Evolutionary conservation across 371 early-diverging fungal species (phyloP).

Genomic region (Mucor saturninus): DNA sequence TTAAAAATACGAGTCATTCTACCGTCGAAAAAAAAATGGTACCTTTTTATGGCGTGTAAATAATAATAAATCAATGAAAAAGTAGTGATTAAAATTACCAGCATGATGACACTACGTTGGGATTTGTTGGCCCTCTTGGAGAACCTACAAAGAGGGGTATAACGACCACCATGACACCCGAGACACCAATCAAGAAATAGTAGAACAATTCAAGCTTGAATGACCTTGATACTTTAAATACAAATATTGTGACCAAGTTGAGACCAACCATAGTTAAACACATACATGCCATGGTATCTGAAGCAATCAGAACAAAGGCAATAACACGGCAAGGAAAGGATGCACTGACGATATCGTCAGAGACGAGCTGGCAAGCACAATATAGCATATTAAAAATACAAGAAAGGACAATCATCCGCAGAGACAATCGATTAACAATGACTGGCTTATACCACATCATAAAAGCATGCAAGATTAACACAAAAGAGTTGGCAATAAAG

Average conservation of each 20-base stretch:
- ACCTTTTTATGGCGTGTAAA: conserved; percentile 22
- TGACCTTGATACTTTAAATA: conserved; percentile 28
- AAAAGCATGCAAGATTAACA: conserved; percentile 23
- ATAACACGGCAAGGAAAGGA: conserved; percentile 21
- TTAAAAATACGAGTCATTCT: conserved; percentile 27
- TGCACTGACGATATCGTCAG: conserved; percentile 12
- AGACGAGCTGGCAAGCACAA: conserved; percentile 19
- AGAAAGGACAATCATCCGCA: conserved; percentile 39
- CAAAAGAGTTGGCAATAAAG: conserved; percentile 17
- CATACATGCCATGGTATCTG: conserved; percentile 39
- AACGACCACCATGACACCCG: conserved; percentile 20
- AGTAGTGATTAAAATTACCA: conserved; percentile 15
- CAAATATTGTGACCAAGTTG: conserved; percentile 41
- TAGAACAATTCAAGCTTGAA: conserved; percentile 37
- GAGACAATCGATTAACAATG: conserved; percentile 38
- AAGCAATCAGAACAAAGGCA: conserved; percentile 23
- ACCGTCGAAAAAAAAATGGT: conserved; percentile 36
- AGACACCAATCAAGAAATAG: conserved; percentile 17
- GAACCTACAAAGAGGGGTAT: conserved; percentile 20
- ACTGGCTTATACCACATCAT: conserved; percentile 29
- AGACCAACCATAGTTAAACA: conserved; percentile 43
- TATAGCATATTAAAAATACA: conserved; percentile 30
- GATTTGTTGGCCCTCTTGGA: neutral
- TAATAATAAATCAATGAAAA: neutral
- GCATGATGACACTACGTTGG: conserved; percentile 9